Percentiles rank a stretch among this genome's conserved stretches.
Conservation (phyloP, 129 eudicot genomes). For the Gnaphalium uliginosum region DNA sequence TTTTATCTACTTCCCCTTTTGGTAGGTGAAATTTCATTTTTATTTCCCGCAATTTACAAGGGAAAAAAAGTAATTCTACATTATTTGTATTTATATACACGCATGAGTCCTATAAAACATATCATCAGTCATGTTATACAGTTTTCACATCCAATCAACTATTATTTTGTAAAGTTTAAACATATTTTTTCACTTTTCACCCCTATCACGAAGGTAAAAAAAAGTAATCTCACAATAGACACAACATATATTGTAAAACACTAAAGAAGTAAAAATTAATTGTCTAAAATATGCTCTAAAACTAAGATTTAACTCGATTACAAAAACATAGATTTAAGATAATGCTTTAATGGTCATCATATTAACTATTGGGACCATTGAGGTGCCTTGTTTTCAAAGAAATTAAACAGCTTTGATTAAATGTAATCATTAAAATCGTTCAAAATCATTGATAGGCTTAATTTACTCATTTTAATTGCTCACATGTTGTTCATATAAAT, state of each 20-base stretch:
- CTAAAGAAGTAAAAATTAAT: too few relatives aligned
- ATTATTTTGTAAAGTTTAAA: too few relatives aligned
- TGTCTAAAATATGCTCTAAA: too few relatives aligned
- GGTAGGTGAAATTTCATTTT: slow-evolving; percentile 18
- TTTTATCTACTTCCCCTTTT: slow-evolving; percentile 33
- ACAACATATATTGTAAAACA: background rate
- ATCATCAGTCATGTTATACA: background rate
- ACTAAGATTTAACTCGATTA: too few relatives aligned
- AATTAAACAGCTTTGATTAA: background rate
- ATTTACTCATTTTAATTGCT: background rate
- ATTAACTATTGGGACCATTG: background rate
- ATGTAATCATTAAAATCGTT: slow-evolving; percentile 9
- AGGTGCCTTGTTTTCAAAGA: slow-evolving; percentile 8
- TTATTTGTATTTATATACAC: background rate
- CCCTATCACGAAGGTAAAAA: too few relatives aligned
- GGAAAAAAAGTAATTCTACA: background rate
- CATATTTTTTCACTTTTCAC: too few relatives aligned
- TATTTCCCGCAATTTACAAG: background rate
- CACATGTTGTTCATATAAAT: slow-evolving; percentile 15
- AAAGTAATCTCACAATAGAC: background rate
- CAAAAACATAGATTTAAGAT: background rate
- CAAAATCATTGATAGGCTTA: background rate
- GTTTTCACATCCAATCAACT: background rate
- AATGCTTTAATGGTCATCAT: background rate
- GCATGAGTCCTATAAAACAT: background rate